Percentiles rank a stretch among this genome's conserved stretches.
These are phyloP conservation scores for Globisporangium okanoganense DNA, from an alignment of 352 stramenopile genomes.

Conservation along the genomic window DNA sequence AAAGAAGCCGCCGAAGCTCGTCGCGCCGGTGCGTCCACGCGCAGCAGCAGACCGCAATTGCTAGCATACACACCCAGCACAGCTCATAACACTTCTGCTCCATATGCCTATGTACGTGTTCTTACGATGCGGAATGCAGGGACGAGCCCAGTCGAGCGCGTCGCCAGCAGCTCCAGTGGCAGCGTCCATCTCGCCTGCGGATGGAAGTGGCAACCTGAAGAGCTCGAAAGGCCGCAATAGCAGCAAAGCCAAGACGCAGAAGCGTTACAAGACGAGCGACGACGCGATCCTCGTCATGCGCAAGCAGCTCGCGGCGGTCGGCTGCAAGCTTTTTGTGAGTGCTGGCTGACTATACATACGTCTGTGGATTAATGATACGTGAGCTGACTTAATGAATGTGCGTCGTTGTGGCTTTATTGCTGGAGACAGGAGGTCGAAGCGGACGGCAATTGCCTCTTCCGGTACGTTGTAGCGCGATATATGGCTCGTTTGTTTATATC, in stretches of 20 bases:
- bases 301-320: conserved; percentile 43
- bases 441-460: conserved; percentile 83
- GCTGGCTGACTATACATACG: neutral
- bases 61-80: no score
- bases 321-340: conserved; percentile 63
- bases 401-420: conserved; percentile 1
- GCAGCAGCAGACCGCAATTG: neutral
- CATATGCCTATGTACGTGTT: neutral
- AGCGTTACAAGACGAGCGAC: conserved; percentile 27
- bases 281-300: conserved; percentile 54
- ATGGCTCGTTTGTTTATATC: no score
- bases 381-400: neutral
- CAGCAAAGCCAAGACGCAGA: conserved; percentile 25
- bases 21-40: neutral
- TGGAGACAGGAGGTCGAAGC: conserved; percentile 60
- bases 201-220: conserved; percentile 12
- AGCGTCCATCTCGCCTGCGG: neutral
- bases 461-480: no score
- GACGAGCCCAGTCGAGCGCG: neutral
- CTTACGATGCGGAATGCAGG: neutral
- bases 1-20: conserved; percentile 38
- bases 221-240: conserved; percentile 5
- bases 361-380: neutral
- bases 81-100: neutral
- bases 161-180: neutral